A percentile compares a stretch with the other conserved stretches of the same genome.
phyloP scores from a whole-genome alignment of 2,329 filamentous ascomycete genomes.

The Penicillium sp. region DNA sequence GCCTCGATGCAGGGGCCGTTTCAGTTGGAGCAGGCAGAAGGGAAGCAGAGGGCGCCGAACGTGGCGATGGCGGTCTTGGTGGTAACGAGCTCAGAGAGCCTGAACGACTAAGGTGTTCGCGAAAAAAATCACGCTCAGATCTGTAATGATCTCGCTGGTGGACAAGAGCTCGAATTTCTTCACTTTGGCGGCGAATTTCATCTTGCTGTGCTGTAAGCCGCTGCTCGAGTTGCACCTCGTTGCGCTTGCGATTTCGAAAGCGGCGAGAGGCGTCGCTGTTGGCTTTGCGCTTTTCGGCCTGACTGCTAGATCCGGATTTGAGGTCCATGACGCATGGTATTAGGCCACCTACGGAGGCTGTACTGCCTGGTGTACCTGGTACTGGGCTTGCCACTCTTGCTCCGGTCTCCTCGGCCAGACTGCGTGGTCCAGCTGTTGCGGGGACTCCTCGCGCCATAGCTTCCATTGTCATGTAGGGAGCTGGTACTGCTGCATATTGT shows the following conservation, averaged over 20 bases:
- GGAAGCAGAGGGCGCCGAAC: constrained; percentile 1
- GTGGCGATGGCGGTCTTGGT: constrained; percentile 34
- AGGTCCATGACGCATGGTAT: constrained; percentile 42
- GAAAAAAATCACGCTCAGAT: constrained; percentile 42
- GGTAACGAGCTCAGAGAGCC: constrained; percentile 28
- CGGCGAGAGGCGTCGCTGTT: constrained; percentile 45
- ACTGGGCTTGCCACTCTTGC: not conserved
- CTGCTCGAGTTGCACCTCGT: constrained; percentile 41
- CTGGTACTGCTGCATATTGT: constrained; percentile 19
- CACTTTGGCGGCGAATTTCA: constrained; percentile 35
- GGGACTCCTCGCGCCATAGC: constrained; percentile 25
- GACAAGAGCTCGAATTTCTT: constrained; percentile 35
- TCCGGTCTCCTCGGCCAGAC: constrained; percentile 18
- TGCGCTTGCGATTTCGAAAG: constrained; percentile 44
- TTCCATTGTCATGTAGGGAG: constrained; percentile 29
- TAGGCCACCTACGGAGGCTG: constrained; percentile 24
- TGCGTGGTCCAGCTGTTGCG: constrained; percentile 20
- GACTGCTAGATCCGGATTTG: constrained; percentile 43
- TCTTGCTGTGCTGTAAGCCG: constrained; percentile 39
- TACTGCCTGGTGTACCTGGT: constrained; percentile 11
- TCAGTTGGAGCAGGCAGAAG: constrained; percentile 3
- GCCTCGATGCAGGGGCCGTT: constrained; percentile 8
- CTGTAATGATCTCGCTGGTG: constrained; percentile 43
- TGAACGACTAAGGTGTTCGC: constrained; percentile 32
- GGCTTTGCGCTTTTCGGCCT: constrained; percentile 44